Base-by-base conservation (phyloP, 2,329 filamentous ascomycete species). In the Phialophora tarda region DNA sequence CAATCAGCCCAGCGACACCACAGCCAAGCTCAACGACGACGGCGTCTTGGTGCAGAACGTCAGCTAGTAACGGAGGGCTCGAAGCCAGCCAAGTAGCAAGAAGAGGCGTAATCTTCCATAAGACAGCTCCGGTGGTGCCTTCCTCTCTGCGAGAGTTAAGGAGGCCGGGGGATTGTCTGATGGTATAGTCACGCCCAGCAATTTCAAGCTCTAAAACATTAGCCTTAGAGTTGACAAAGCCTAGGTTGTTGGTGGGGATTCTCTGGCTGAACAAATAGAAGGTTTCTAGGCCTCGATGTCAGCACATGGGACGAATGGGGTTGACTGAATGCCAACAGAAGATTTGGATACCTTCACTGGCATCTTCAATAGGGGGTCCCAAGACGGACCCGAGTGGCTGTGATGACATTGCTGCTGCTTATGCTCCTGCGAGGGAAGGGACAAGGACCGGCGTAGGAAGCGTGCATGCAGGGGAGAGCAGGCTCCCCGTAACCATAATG, bases 41-140 rank as follows among this genome's bases (percentile, higher is more conserved):
- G 4, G 90, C 88, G 1, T 80, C 72, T 0, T 81, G 66, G 26
- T 81, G 77, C 7, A 94, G 81, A 59, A 89, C 73, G 54, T 78
- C 76, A 79, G 89, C 88, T 56, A 97, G 83, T 0, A 87, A 77
- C 76, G 92, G 93, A 32, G 78, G 75, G 1, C 84, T 77, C 3
- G 84, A 83, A 38, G 88, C 83, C 54, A 98, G 84, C 92, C 92
- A 98, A 70, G 87, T 82, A 24, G 93, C 91, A 74, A 98, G 88
- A 53, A 88, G 82, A 8, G 93, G 92, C 0, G 92, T 94, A 71
- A 97, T 90, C 78, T 91, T 93, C 95, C 95, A 99, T 8, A 98
- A 82, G 21, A 97, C 93, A 90, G 90, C 90, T 54, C 90, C 89
- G 0, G 90, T 93, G 1, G 90, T 93, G 1, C 90, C 90, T 57